Evolutionary conservation across 176 grass and related monocot species (phyloP).

Genomic region (Aechmea fasciata): DNA sequence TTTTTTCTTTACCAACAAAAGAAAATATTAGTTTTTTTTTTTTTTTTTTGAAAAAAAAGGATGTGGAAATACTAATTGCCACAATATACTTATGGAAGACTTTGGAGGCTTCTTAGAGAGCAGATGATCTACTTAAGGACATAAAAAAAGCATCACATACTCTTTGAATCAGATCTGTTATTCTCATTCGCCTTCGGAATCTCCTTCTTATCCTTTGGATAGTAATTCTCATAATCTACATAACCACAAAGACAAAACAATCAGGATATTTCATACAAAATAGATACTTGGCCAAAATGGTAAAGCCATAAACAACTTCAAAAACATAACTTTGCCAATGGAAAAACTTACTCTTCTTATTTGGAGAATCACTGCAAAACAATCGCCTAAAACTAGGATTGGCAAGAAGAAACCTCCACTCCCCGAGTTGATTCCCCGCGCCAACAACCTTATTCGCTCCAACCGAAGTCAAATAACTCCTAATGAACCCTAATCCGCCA

Average conservation of each 20-base stretch:
- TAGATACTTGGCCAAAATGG: neutral
- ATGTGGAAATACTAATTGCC: neutral
- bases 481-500: conserved; percentile 30
- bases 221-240: conserved; percentile 86
- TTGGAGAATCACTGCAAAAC: conserved; percentile 32
- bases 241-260: conserved; percentile 3
- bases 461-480: conserved; percentile 47
- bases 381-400: conserved; percentile 46
- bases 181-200: conserved; percentile 49
- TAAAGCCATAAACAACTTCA: neutral
- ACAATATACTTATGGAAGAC: neutral
- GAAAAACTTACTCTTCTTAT: conserved; percentile 56
- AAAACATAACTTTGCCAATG: conserved; percentile 4
- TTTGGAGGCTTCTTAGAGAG: neutral
- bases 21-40: too few species aligned
- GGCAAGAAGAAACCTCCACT: conserved; percentile 56
- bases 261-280: conserved; percentile 6
- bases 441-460: conserved; percentile 20
- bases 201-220: conserved; percentile 66
- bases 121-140: conserved; percentile 9
- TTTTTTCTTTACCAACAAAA: too few species aligned
- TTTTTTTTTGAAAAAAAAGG: too few species aligned
- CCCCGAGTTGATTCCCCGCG: conserved; percentile 16
- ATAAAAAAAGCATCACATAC: conserved; percentile 24
- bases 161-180: conserved; percentile 54